Conservation (phyloP, 768 basidiomycete genomes). For the Xerocomellus chrysenteron region DNA sequence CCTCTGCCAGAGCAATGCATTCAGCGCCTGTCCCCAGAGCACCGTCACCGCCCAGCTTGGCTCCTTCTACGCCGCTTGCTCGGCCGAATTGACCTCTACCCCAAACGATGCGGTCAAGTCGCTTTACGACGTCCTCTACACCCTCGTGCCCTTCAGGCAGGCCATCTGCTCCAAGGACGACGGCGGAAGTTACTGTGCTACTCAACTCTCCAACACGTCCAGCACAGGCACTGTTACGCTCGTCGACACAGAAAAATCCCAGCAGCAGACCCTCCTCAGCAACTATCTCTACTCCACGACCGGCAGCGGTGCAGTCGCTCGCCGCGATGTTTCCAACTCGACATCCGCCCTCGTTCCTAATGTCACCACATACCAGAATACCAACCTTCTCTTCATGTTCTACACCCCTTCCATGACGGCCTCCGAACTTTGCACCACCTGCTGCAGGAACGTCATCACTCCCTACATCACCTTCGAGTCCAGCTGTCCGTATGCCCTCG, state of each 20-base stretch:
- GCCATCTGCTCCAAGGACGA: conserved; percentile 81
- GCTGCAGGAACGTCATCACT: conserved; percentile 75
- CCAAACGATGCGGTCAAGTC: conserved; percentile 50
- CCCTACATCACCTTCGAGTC: conserved; percentile 79
- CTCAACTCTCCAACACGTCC: conserved; percentile 40
- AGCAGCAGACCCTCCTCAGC: conserved; percentile 13
- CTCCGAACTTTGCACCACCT: conserved; percentile 71
- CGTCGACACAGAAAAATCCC: conserved; percentile 9
- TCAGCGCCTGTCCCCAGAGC: conserved; percentile 52
- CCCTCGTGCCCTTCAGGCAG: conserved; percentile 57
- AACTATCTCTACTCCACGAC: conserved; percentile 27
- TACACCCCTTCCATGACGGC: conserved; percentile 50
- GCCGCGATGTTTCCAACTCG: conserved; percentile 28
- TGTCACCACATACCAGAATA: conserved; percentile 47
- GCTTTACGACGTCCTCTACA: conserved; percentile 81
- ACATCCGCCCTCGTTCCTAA: conserved; percentile 47
- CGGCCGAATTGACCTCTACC: conserved; percentile 59
- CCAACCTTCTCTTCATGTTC: conserved; percentile 83
- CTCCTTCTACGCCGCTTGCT: conserved; percentile 70
- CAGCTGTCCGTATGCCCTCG: conserved; percentile 69
- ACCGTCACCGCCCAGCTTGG: conserved; percentile 61
- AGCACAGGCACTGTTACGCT: conserved; percentile 16
- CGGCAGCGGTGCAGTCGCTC: conserved; percentile 17
- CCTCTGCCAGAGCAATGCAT: conserved; percentile 52
- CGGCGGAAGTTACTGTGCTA: conserved; percentile 66